phyloP scores from a whole-genome alignment of 176 grass and related monocot species.

The Bromus sterilis region DNA sequence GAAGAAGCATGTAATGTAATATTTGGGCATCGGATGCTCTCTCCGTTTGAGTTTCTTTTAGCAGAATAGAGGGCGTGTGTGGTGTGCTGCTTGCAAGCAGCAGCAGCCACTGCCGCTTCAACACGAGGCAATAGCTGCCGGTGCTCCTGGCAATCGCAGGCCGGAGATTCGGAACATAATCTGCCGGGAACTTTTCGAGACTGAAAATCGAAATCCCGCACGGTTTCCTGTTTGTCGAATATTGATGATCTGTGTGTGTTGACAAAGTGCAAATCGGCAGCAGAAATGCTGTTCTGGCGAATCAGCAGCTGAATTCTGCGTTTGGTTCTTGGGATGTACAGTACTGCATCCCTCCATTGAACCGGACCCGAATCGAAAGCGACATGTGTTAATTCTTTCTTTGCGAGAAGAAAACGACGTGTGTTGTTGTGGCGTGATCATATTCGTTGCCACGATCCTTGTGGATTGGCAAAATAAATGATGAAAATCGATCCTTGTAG shows the following conservation, averaged over 20 bases:
- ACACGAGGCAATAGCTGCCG: background rate
- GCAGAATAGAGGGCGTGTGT: too few relatives aligned
- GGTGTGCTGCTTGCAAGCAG: background rate
- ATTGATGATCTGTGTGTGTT: background rate
- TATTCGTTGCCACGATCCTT: too few relatives aligned
- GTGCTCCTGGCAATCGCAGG: background rate
- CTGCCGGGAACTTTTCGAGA: background rate
- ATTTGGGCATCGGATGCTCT: background rate
- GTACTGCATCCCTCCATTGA: background rate
- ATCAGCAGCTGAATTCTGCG: background rate
- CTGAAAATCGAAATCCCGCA: background rate
- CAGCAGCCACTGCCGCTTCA: background rate
- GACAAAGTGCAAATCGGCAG: background rate
- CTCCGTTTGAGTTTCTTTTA: too few relatives aligned
- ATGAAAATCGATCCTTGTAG: too few relatives aligned
- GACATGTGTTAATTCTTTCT: too few relatives aligned
- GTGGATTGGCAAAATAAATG: too few relatives aligned
- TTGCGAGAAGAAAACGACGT: too few relatives aligned
- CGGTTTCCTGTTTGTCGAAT: background rate
- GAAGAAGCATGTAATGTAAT: conserved; percentile 11
- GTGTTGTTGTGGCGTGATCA: background rate
- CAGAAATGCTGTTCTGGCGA: too few relatives aligned
- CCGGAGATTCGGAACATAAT: background rate
- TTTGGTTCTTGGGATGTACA: background rate
- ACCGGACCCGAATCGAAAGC: background rate